Evolutionary conservation across 2,329 filamentous ascomycete species (phyloP), one percentile per base, ranked within the genome.

Genomic region (Elsinoe fawcettii): DNA sequence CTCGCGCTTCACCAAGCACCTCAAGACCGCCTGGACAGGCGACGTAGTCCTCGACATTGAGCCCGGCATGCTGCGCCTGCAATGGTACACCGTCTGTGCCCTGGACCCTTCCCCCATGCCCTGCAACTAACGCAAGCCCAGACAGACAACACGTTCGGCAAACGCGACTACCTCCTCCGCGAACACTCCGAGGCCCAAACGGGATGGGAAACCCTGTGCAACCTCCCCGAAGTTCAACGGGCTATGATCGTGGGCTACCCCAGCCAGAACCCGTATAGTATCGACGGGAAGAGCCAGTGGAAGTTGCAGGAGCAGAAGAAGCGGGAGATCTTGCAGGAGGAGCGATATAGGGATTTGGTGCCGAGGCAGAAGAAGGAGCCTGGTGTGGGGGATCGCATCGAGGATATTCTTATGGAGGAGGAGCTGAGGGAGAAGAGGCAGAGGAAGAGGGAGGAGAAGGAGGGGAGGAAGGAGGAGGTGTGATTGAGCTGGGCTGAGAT

Each of bases 111-210:
- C 22, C 22, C 22, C 44, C 44, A 16, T 5, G n/a, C n/a, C n/a
- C n/a, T n/a, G n/a, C n/a, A n/a, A n/a, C n/a, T n/a, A n/a, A n/a
- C n/a, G n/a, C n/a, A n/a, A n/a, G n/a, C n/a, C 3, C 16, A 61
- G 60, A 59, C 60, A 36, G 60, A 61, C 41, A 51, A 51, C 53
- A 39, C 34, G 7, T 49, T 58, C 55, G 60, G 60, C 44, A 54
- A 59, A 20, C 55, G 56, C 36, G 58, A 61, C 58, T 61, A 60
- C 22, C 58, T 60, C 43, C 56, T 61, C 16, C 58, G 56, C 30
- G 58, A 61, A 53, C 56, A 57, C 51, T 49, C 51, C 11, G 58
- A 59, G 25, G 39, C 57, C 16, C 59, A 59, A 51, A 25, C 37
- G 11, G 58, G 56, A 9, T 61, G 46, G 47, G 60, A 61, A 43